Evolutionary conservation across 83 land plant genomes (phyloP).

Genomic region (Picea mariana): DNA sequence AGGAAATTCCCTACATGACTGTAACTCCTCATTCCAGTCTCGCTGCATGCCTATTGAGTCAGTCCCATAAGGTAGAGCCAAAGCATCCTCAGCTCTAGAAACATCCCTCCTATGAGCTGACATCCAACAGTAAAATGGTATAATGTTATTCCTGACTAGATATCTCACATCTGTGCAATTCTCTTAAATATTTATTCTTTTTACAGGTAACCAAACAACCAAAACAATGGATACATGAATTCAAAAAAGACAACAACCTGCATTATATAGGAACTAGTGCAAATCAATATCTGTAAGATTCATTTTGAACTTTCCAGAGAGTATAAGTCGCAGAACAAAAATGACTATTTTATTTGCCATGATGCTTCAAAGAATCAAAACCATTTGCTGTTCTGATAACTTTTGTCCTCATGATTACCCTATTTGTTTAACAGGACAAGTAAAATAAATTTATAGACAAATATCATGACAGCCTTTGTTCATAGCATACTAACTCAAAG

Average conservation of each 20-base stretch:
- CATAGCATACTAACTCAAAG: too few relatives aligned
- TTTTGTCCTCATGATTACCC: too few relatives aligned
- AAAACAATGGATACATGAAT: background rate
- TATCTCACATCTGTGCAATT: background rate
- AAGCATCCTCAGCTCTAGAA: conserved; percentile 85
- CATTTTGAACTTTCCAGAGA: background rate
- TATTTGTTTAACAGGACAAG: too few relatives aligned
- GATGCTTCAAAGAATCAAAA: background rate
- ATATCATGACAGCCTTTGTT: too few relatives aligned
- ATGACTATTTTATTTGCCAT: background rate
- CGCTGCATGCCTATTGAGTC: conserved; percentile 98
- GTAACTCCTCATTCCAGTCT: conserved; percentile 99
- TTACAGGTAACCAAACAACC: background rate
- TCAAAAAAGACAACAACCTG: background rate
- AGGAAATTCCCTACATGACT: conserved; percentile 96
- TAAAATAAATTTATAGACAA: too few relatives aligned
- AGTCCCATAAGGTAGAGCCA: conserved; percentile 85
- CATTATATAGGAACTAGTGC: background rate
- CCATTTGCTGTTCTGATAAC: too few relatives aligned
- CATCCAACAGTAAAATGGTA: conserved; percentile 12
- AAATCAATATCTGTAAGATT: background rate
- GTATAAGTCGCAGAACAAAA: background rate
- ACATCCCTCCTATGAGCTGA: conserved; percentile 94
- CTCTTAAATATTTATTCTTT: background rate
- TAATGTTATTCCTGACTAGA: background rate